Evolutionary conservation across 2,329 filamentous ascomycete species (phyloP).

Genomic region (Trichoderma sp.): DNA sequence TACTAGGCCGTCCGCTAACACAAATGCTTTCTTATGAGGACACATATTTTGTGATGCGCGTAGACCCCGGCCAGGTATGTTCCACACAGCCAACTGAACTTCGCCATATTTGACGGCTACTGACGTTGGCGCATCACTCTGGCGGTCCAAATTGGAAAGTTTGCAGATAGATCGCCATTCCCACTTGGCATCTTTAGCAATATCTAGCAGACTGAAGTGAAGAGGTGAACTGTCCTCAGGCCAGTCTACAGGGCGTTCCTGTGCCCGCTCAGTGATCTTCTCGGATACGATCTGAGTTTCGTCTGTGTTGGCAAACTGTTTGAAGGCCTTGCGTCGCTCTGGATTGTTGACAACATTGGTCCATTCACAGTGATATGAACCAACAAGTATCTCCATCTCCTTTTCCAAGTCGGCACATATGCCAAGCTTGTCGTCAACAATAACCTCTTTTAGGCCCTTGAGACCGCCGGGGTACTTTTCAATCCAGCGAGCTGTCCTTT

Average conservation of each 20-base stretch:
- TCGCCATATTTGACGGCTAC: constrained; percentile 81
- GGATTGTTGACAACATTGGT: constrained; percentile 74
- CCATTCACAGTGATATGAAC: constrained; percentile 89
- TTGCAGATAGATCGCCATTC: constrained; percentile 80
- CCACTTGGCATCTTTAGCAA: constrained; percentile 56
- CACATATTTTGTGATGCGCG: constrained; percentile 94
- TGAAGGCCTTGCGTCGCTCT: constrained; percentile 65
- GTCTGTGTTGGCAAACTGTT: constrained; percentile 79
- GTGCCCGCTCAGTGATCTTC: constrained; percentile 67
- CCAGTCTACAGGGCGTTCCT: constrained; percentile 76
- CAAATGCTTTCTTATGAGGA: constrained; percentile 85
- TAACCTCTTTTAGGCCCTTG: constrained; percentile 76
- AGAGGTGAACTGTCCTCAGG: constrained; percentile 63
- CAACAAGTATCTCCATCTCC: constrained; percentile 84
- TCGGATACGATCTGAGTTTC: constrained; percentile 71
- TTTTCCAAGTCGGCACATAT: constrained; percentile 80
- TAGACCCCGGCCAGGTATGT: constrained; percentile 70
- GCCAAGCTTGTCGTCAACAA: constrained; percentile 81
- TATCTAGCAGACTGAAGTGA: constrained; percentile 66
- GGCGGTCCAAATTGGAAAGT: constrained; percentile 62
- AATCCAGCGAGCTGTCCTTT: constrained; percentile 85
- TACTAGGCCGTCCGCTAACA: constrained; percentile 81
- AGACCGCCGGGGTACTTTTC: constrained; percentile 82
- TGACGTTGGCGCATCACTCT: constrained; percentile 33
- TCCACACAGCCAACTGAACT: constrained; percentile 85